phyloP scores from a whole-genome alignment of 2,329 filamentous ascomycete genomes.

The Penicillium sclerotiorum region DNA sequence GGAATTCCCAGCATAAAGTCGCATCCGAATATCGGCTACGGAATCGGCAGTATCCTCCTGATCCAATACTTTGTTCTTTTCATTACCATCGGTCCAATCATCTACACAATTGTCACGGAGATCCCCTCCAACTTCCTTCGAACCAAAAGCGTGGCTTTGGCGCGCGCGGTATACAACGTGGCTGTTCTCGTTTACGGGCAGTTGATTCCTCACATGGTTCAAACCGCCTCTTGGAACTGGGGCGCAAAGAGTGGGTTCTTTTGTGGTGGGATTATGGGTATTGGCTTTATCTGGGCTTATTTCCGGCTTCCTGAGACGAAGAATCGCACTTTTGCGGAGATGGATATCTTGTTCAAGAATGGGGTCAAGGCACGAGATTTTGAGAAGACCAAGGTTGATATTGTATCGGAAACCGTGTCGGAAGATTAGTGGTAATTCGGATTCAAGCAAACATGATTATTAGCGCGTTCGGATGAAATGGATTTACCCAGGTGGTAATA shows the following conservation, averaged over 20 bases:
- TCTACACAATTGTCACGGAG: conserved; percentile 19
- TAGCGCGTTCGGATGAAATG: too few species aligned
- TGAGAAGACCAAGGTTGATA: conserved; percentile 13
- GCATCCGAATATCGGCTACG: conserved; percentile 18
- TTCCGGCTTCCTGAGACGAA: conserved; percentile 20
- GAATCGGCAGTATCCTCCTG: conserved; percentile 17
- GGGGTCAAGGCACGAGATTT: conserved; percentile 17
- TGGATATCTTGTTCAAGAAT: conserved; percentile 19
- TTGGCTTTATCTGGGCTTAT: conserved; percentile 18
- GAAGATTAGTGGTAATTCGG: conserved; percentile 10
- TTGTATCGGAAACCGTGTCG: conserved; percentile 13
- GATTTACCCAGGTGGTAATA: too few species aligned
- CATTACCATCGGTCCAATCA: conserved; percentile 19
- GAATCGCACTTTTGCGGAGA: conserved; percentile 19
- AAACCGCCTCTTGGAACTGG: conserved; percentile 16
- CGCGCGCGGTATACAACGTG: conserved; percentile 17
- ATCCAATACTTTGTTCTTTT: conserved; percentile 20
- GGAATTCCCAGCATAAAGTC: conserved; percentile 12
- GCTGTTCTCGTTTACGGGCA: conserved; percentile 17
- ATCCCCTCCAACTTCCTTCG: conserved; percentile 16
- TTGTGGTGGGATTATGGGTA: conserved; percentile 12
- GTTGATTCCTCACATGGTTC: conserved; percentile 16
- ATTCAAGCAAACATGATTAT: too few species aligned
- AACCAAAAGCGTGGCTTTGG: conserved; percentile 16
- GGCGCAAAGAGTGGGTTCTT: conserved; percentile 18